These are phyloP conservation scores for Fusarium sterilihyphosum DNA, from an alignment of 2,329 filamentous ascomycete species.

Conservation along the genomic window DNA sequence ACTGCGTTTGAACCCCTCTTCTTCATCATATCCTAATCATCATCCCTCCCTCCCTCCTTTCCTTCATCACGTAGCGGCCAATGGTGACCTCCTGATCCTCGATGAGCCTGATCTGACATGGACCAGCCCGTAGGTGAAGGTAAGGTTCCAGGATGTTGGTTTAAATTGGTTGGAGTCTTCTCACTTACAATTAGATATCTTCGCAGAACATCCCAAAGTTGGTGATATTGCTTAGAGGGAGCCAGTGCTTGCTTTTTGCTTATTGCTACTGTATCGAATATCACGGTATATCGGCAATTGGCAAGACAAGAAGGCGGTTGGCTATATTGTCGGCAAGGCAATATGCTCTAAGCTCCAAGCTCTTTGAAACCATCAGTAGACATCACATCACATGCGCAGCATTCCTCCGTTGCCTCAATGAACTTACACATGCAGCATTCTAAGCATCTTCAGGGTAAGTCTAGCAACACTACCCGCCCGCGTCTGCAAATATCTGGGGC, in stretches of 20 bases:
- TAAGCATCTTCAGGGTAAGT: conserved; percentile 24
- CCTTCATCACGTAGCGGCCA: conserved; percentile 4
- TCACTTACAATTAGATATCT: neutral
- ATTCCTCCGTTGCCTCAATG: conserved; percentile 24
- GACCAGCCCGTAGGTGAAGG: conserved; percentile 36
- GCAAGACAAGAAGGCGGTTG: neutral
- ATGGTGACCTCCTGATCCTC: conserved; percentile 13
- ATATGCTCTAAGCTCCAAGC: neutral
- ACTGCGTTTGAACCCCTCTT: conserved; percentile 5
- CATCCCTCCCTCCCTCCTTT: neutral
- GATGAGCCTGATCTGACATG: conserved; percentile 35
- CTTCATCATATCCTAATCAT: conserved; percentile 11
- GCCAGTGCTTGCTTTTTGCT: conserved; percentile 9
- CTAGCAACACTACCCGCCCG: conserved; percentile 6
- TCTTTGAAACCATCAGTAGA: neutral
- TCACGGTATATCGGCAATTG: neutral
- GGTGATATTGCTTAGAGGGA: neutral
- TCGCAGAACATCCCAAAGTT: conserved; percentile 4
- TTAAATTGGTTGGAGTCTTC: neutral
- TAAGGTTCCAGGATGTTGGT: conserved; percentile 33
- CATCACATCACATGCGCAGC: conserved; percentile 37
- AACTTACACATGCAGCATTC: conserved; percentile 25
- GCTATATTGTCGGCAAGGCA: neutral
- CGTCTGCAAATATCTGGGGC: conserved; percentile 21
- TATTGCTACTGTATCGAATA: neutral